A percentile compares a stretch with the other conserved stretches of the same genome.
Conservation (phyloP, 306 rosid species). For the Herpetospermum pedunculosum region DNA sequence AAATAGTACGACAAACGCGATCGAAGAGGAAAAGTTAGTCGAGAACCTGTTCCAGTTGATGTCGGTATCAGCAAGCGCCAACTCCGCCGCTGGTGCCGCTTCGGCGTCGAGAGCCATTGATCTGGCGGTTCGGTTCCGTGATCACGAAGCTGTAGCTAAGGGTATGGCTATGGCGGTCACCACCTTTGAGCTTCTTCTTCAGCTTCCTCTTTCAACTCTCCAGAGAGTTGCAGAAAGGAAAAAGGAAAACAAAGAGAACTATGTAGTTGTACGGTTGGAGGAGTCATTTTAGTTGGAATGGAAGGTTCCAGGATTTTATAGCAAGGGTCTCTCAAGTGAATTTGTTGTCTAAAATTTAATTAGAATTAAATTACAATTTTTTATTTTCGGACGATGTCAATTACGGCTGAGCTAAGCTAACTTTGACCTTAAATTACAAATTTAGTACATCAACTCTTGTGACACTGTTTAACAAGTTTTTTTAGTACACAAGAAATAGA, state of each 20-base stretch:
- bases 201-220: neutral
- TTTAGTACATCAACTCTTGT: no score
- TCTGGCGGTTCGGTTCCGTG: neutral
- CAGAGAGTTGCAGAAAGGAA: neutral
- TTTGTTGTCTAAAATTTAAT: no score
- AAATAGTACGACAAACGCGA: neutral
- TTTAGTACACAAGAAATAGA: no score
- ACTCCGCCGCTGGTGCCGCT: conserved; percentile 25
- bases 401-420: no score
- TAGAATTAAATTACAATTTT: no score
- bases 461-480: no score
- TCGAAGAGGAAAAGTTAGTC: neutral
- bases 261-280: neutral
- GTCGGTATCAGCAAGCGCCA: conserved; percentile 60
- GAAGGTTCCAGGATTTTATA: neutral
- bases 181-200: neutral
- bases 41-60: conserved; percentile 74
- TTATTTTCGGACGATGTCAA: no score
- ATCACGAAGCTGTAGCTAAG: neutral
- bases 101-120: conserved; percentile 40
- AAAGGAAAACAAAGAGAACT: neutral
- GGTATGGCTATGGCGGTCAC: neutral
- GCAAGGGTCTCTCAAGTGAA: neutral
- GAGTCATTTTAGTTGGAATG: neutral
- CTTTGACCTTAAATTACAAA: no score